Base-by-base conservation (phyloP, 768 basidiomycete genomes). In the Lactifluus pinguis region DNA sequence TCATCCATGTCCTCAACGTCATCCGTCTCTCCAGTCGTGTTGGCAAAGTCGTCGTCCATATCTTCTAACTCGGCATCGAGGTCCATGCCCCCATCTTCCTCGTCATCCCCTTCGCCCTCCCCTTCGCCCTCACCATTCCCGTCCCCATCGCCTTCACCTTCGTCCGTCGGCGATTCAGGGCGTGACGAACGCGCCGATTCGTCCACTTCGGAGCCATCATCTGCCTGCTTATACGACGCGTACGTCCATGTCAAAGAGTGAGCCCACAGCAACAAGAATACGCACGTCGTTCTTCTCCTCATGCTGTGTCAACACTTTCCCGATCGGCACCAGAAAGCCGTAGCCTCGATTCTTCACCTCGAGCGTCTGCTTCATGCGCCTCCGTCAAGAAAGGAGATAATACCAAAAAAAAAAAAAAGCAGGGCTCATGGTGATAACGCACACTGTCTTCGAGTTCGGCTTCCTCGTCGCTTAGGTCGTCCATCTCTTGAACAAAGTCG, bases 231-330 rank as follows among this genome's bases (percentile, higher is more conserved):
- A 47, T 10, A 2, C 45, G n/a, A 21, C 10, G n/a, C 21, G 10
- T 10, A 47, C 3, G 21, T 47, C 8, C 49, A 49, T 49, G 13
- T 29, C 29, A 25, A 49, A 30, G n/a, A 49, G 48, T 49, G 25
- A 49, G 48, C 6, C 6, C n/a, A 34, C 42, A 14, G 19, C 32
- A 25, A 34, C 15, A 17, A 45, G 44, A 52, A 15, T 19, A 56
- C 78, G 56, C 60, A 89, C 89, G 69, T 92, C 89, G 69, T 89
- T 90, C 75, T 89, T 90, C 72, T 92, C 89, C 68, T 92, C 89
- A 63, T 84, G 80, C 66, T 84, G 83, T 14, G 89, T 92, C 57
- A 87, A 76, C 56, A 78, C 77, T 53, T 83, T 80, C 8, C 89
- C 89, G 48, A 89, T 86, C 6, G 89, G 88, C 29, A 92, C 78